Base-by-base conservation (phyloP, 768 basidiomycete species). In the Exsudoporus frostii region DNA sequence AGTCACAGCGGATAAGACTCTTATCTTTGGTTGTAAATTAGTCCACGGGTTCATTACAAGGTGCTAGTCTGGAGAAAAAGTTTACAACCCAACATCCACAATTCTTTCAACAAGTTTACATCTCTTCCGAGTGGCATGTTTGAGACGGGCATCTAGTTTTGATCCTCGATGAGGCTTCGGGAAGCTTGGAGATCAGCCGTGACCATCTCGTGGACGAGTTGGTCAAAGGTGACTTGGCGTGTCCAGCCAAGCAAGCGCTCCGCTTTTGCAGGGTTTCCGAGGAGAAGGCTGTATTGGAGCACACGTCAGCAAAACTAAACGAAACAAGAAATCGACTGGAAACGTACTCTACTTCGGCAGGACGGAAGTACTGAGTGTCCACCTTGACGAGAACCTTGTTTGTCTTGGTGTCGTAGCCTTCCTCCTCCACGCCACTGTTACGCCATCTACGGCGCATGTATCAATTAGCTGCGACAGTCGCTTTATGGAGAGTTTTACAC, bases 181-280 rank as follows among this genome's bases (percentile, higher is more conserved):
- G 85, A 80, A 44, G 88, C 85, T 67, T 83, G 78, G 62, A 94
- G 71, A 66, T 95, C 92, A 10, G 86, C 82, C 30, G 79, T 77
- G 24, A 97, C 92, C 95, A 98, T 97, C 79, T 98, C 92, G 61
- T 80, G 79, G 38, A 98, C 90, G 55, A 98, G 83, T 33, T 80
- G 72, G 57, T 92, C 84, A 66, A 97, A 98, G 60, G 82, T 77
- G 51, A 92, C 84, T 60, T 84, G 77, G 55, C 96, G 86, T 71
- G 88, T 93, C 95, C 95, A 98, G 9, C 92, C 91, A 40, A 98
- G 85, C 39, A 84, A 39, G 41, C 79, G 82, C 70, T 97, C 93
- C 0, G 96, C 95, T 74, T 98, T 98, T 46, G 87, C 76, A 5
- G 94, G 92, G 70, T 89, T 87, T 14, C 95, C 95, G 44, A 86